These are phyloP conservation scores for Selaginella tamariscina DNA, from an alignment of 75 land plant genomes.

Conservation along the genomic window DNA sequence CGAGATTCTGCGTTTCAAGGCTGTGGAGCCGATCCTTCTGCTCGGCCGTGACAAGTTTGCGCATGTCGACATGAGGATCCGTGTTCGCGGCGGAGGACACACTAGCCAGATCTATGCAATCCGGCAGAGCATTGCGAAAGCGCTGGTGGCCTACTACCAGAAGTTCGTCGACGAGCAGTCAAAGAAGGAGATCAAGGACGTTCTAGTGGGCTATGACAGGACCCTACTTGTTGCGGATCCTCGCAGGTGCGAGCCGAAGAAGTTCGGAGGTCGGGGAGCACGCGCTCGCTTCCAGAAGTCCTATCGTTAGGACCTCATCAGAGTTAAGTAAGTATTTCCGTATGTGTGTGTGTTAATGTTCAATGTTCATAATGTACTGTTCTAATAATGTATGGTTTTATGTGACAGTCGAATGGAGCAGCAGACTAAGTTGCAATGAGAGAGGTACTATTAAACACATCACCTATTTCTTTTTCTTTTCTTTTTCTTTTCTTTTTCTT, in stretches of 20 bases:
- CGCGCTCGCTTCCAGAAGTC: slow-evolving; percentile 76
- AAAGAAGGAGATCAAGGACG: slow-evolving; percentile 61
- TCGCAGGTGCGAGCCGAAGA: background rate
- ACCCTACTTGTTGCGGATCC: slow-evolving; percentile 35
- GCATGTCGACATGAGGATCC: slow-evolving; percentile 54
- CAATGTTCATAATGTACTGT: too few species aligned
- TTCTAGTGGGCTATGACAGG: slow-evolving; percentile 45
- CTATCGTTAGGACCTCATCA: slow-evolving; percentile 55
- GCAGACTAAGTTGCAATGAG: too few species aligned
- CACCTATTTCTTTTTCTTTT: too few species aligned
- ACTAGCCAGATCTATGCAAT: slow-evolving; percentile 64
- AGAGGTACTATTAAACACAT: too few species aligned
- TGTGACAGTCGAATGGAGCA: too few species aligned
- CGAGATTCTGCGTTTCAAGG: slow-evolving; percentile 58
- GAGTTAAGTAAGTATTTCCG: too few species aligned
- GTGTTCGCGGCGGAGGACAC: slow-evolving; percentile 61
- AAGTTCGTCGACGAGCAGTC: slow-evolving; percentile 62
- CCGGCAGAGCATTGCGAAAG: slow-evolving; percentile 61
- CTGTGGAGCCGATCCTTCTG: slow-evolving; percentile 49
- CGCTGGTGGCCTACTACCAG: slow-evolving; percentile 54
- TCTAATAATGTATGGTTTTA: too few species aligned
- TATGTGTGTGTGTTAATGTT: too few species aligned
- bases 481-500: too few species aligned
- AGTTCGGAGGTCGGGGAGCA: slow-evolving; percentile 73
- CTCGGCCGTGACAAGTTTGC: slow-evolving; percentile 47